These are phyloP conservation scores for Anaeramoeba flamelloides DNA, from an alignment of 78 protist genomes.

Conservation along the genomic window DNA sequence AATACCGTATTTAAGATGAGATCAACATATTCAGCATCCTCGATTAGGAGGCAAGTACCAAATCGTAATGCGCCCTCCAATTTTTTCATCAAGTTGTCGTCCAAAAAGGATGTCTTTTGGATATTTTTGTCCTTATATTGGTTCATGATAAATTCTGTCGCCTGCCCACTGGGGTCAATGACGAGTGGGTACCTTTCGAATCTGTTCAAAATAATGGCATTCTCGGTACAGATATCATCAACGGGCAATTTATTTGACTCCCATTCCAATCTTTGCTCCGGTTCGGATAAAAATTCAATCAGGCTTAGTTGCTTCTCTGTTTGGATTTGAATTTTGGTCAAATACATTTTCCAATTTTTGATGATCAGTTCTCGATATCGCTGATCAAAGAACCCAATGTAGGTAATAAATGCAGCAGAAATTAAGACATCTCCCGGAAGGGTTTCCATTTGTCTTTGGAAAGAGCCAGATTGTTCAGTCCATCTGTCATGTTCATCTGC, in stretches of 20 bases:
- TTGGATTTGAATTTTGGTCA: no score
- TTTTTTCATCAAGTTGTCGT: conserved; percentile 54
- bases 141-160: conserved; percentile 40
- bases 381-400: conserved; percentile 26
- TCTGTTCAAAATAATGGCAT: conserved; percentile 35
- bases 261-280: conserved; percentile 45
- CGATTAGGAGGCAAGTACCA: conserved; percentile 66
- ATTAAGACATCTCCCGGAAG: conserved; percentile 21
- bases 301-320: conserved; percentile 41
- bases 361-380: no score
- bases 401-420: conserved; percentile 38
- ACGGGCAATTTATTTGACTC: conserved; percentile 58
- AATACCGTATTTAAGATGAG: conserved; percentile 88
- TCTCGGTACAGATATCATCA: conserved; percentile 50
- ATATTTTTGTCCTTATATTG: background rate
- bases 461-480: background rate
- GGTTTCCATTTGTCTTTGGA: background rate
- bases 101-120: background rate
- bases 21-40: conserved; percentile 81
- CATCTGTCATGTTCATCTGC: background rate
- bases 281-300: conserved; percentile 54
- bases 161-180: conserved; percentile 57
- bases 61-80: conserved; percentile 38
- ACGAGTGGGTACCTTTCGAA: conserved; percentile 25
- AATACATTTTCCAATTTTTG: no score